Conservation (phyloP, 164 flowering plant genomes). For the Annona cherimola region DNA sequence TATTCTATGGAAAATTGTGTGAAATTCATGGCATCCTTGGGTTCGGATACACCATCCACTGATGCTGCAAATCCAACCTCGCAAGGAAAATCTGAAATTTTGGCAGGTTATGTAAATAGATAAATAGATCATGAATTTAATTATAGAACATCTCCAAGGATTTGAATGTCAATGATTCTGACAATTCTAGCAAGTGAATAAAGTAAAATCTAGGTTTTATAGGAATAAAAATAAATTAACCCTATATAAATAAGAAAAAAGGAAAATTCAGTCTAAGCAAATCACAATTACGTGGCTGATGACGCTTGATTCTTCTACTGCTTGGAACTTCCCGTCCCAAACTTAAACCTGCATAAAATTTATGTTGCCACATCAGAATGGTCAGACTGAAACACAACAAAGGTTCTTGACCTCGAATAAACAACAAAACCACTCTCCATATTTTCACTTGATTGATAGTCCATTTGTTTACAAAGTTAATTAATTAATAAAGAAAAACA, state of each 20-base stretch:
- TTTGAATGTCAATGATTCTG: not conserved
- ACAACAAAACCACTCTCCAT: not conserved
- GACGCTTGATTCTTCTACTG: conserved; percentile 31
- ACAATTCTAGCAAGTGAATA: not conserved
- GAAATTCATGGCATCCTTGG: conserved; percentile 46
- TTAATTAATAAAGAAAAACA: not conserved
- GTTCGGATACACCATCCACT: conserved; percentile 51
- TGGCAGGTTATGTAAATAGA: not conserved
- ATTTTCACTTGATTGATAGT: not conserved
- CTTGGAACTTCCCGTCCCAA: conserved; percentile 9
- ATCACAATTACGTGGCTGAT: conserved; percentile 35
- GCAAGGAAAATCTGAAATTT: conserved; percentile 67
- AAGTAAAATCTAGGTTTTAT: not conserved
- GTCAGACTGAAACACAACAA: not conserved
- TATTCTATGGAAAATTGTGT: conserved; percentile 52
- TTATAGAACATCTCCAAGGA: not conserved
- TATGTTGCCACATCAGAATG: not conserved
- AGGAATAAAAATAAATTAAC: not conserved
- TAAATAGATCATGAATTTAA: not conserved
- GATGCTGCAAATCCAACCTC: conserved; percentile 48
- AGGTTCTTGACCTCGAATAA: not conserved
- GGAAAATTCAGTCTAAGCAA: not conserved
- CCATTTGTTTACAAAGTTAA: not conserved
- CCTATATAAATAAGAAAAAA: not conserved
- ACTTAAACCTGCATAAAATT: conserved; percentile 2